These are phyloP conservation scores for Anethum foeniculum DNA, from an alignment of 140 eudicot genomes.

Conservation along the genomic window DNA sequence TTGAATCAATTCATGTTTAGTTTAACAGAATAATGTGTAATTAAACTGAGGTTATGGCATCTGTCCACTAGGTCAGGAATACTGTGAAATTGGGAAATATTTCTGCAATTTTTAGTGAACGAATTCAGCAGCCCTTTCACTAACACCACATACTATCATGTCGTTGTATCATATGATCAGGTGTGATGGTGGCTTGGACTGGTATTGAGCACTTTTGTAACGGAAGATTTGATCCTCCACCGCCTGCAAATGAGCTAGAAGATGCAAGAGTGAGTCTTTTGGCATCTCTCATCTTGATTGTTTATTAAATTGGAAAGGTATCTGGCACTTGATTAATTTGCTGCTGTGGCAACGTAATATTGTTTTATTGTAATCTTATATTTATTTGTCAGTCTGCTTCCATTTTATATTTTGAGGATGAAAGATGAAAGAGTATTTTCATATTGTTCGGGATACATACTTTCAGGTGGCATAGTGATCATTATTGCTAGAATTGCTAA, in stretches of 20 bases:
- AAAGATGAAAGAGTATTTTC: not conserved
- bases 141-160: not conserved
- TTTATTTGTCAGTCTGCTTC: not conserved
- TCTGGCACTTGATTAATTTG: not conserved
- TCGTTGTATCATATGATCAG: constrained; percentile 22
- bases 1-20: not conserved
- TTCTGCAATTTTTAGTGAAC: not conserved
- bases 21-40: not conserved
- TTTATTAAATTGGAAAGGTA: not conserved
- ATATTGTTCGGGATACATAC: not conserved
- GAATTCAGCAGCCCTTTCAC: not conserved
- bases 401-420: not conserved
- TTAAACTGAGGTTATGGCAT: not conserved
- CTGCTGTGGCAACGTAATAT: not conserved
- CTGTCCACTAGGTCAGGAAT: not conserved
- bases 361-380: not conserved
- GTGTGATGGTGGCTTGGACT: constrained; percentile 98
- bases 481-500: not conserved
- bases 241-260: constrained; percentile 72
- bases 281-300: not conserved
- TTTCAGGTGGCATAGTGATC: not conserved
- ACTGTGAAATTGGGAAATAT: not conserved
- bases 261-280: constrained; percentile 48
- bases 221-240: constrained; percentile 96
- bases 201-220: constrained; percentile 81